Base-by-base conservation (phyloP, 371 early-diverging fungal species). In the Lichtheimia ramosa region DNA sequence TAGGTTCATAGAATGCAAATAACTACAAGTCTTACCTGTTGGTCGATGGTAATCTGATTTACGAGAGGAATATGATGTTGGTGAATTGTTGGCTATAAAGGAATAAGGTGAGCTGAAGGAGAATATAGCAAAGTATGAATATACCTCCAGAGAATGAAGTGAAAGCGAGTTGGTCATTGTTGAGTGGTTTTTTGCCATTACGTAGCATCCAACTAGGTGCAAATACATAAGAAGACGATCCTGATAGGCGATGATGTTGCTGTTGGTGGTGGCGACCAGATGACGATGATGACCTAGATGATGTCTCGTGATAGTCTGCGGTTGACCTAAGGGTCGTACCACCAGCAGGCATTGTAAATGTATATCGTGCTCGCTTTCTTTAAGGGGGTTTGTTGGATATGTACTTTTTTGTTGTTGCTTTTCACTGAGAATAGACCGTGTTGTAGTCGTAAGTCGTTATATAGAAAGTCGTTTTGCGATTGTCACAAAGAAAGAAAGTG, bases 141-240 rank as follows among this genome's bases (percentile, higher is more conserved):
- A 0, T 54, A 53, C 53, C 52, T 53, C 34, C 52, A 42, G 60
- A 27, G 34, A 60, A 60, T 41, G 60, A 60, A 28, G 60, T 50
- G 51, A 60, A 60, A 34, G 60, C 60, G 14, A 60, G 15, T 41
- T 58, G 34, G 12, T 39, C 24, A 18, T 39, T n/a, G 39, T 24
- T 55, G 24, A n/a, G 7, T 24, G 56, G 42, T 43, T 55, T 41
- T 40, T 55, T 55, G 1, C 56, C 41, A 21, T 43, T 55, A 14
- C 43, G 41, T 18, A 46, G 16, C 60, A 60, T 60, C 60, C 60
- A 60, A 25, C 48, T 51, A 4, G 60, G 60, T 15, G 50, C 62
- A 49, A 62, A 62, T 8, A 62, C 56, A 49, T 62, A 62, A 16
- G 62, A 50, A 48, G 56, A 46, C 7, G 46, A 16, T 46, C 21